Conservation (phyloP, 2,329 filamentous ascomycete genomes). For the Phialemoniopsis sp. region DNA sequence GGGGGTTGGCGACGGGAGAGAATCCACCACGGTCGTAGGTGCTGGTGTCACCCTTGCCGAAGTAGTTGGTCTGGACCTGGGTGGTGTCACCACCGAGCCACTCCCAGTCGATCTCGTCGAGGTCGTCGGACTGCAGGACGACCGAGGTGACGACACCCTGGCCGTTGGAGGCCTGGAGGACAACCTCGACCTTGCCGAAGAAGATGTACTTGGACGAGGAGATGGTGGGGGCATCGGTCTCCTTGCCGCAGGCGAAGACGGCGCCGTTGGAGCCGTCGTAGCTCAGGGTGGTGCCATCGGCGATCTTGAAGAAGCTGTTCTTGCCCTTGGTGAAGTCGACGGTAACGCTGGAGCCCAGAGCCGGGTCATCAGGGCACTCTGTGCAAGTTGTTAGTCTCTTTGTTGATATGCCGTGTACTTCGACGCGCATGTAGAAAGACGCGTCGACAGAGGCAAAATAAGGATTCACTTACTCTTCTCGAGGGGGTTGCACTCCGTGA, state of each 20-base stretch:
- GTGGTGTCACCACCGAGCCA: conserved; percentile 75
- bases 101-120: conserved; percentile 97
- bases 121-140: conserved; percentile 83
- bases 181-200: conserved; percentile 84
- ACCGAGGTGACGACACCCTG: conserved; percentile 84
- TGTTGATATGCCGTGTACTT: neutral
- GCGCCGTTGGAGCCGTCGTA: conserved; percentile 45
- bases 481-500: conserved; percentile 50
- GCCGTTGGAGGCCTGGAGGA: conserved; percentile 74
- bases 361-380: conserved; percentile 71
- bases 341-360: conserved; percentile 58
- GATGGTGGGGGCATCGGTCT: conserved; percentile 68
- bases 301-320: conserved; percentile 33
- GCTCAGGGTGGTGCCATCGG: conserved; percentile 40
- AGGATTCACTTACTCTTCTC: conserved; percentile 26
- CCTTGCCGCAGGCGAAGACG: conserved; percentile 63
- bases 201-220: conserved; percentile 85
- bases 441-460: no score
- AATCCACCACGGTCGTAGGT: conserved; percentile 66
- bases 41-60: conserved; percentile 69
- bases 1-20: conserved; percentile 52
- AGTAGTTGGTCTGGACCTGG: conserved; percentile 86
- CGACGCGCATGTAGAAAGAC: conserved; percentile 22
- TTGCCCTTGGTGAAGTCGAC: conserved; percentile 75
- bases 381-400: no score